phyloP scores from a whole-genome alignment of 768 basidiomycete genomes.

The Coprinellus aureogranulatus region DNA sequence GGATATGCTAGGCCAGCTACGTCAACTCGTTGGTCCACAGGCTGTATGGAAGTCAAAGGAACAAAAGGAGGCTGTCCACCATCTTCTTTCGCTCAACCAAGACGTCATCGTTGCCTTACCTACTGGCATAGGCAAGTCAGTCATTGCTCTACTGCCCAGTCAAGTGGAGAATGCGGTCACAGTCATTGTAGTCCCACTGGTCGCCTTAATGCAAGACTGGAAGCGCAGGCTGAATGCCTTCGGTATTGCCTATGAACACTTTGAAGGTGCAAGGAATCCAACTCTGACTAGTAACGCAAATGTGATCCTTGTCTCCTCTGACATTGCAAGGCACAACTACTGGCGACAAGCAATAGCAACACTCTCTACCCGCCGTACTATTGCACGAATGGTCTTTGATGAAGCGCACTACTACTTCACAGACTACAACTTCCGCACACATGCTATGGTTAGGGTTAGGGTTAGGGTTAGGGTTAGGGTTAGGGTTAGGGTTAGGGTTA shows the following conservation, averaged over 20 bases:
- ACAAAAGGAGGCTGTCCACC: not conserved
- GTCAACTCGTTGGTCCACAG: too few species aligned
- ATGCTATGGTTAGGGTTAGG: too few species aligned
- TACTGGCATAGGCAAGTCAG: not conserved
- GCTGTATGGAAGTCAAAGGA: not conserved
- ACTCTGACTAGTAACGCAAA: not conserved
- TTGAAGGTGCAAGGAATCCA: not conserved
- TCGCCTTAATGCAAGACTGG: not conserved
- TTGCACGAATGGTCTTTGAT: not conserved
- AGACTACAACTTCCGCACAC: not conserved
- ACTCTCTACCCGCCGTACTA: not conserved
- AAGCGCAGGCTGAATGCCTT: not conserved
- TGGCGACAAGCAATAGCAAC: not conserved
- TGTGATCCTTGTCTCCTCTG: not conserved
- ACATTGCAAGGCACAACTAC: not conserved
- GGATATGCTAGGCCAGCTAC: too few species aligned
- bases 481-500: too few species aligned
- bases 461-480: too few species aligned
- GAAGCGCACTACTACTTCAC: conserved; percentile 1
- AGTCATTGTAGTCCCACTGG: not conserved
- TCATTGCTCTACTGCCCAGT: not conserved
- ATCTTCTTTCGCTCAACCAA: not conserved
- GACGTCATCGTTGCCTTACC: not conserved
- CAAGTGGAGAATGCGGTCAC: not conserved
- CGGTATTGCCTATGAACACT: not conserved